A percentile compares a stretch with the other conserved stretches of the same genome.
Evolutionary conservation across 2,329 filamentous ascomycete species (phyloP).

Genomic region (Botrytis galanthina): DNA sequence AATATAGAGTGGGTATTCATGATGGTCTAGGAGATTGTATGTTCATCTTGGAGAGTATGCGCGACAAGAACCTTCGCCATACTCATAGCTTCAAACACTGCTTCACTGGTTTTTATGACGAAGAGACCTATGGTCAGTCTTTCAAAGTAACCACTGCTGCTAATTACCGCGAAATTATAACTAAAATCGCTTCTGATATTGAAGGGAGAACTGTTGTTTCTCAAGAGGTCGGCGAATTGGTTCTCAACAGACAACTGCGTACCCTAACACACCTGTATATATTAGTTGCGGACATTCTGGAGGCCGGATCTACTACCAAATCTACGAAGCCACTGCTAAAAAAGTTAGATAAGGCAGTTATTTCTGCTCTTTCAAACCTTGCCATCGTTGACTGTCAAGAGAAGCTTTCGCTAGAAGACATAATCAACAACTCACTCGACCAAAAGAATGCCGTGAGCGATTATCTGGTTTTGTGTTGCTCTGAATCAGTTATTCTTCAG

Average conservation of each 20-base stretch:
- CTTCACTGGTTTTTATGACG: constrained; percentile 42
- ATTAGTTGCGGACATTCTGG: constrained; percentile 46
- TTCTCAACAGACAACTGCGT: constrained; percentile 43
- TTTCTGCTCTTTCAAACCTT: constrained; percentile 40
- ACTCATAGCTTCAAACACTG: constrained; percentile 35
- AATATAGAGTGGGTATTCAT: constrained; percentile 40
- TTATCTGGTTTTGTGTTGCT: constrained; percentile 36
- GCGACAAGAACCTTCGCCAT: constrained; percentile 39
- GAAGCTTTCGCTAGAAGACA: constrained; percentile 39
- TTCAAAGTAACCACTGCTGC: constrained; percentile 31
- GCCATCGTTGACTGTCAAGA: constrained; percentile 29
- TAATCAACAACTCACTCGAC: constrained; percentile 38
- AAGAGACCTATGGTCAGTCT: constrained; percentile 42
- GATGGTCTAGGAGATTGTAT: constrained; percentile 40
- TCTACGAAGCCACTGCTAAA: constrained; percentile 33
- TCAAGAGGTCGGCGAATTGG: constrained; percentile 23
- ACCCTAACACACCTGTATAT: constrained; percentile 43
- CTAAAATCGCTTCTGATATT: constrained; percentile 30
- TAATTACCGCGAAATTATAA: constrained; percentile 25
- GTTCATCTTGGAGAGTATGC: constrained; percentile 41
- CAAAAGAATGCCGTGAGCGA: constrained; percentile 41
- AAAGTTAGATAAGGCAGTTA: constrained; percentile 36
- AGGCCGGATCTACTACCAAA: constrained; percentile 40
- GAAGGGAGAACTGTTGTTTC: constrained; percentile 14
- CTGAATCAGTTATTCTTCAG: constrained; percentile 14